A percentile compares a stretch with the other conserved stretches of the same genome.
Conservation (phyloP, 164 flowering plant genomes). For the Cinnamomum chago region DNA sequence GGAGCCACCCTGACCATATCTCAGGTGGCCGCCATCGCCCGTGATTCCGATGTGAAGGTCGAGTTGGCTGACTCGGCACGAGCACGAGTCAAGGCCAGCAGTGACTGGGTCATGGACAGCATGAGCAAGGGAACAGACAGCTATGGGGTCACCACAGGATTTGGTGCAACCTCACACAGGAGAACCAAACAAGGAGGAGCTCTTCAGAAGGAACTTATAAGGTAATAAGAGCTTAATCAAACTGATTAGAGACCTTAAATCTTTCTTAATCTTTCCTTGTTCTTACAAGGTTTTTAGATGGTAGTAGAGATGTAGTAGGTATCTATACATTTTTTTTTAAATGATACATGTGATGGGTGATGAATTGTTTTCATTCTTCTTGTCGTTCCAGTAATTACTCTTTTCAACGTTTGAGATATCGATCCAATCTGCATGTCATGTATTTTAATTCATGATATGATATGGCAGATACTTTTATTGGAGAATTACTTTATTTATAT, state of each 20-base stretch:
- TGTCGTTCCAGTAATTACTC: too few species aligned
- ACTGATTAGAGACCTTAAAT: background rate
- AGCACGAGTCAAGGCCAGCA: slow-evolving; percentile 4
- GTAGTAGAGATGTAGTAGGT: background rate
- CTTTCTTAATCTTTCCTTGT: background rate
- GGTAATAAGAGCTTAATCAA: background rate
- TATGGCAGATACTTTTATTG: too few species aligned
- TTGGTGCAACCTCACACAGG: slow-evolving; percentile 15
- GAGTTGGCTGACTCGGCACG: background rate
- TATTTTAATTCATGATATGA: too few species aligned
- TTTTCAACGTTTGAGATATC: too few species aligned
- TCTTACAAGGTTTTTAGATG: background rate
- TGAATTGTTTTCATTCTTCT: too few species aligned
- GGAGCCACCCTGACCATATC: slow-evolving; percentile 48
- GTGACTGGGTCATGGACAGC: slow-evolving; percentile 14
- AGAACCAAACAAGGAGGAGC: slow-evolving; percentile 10
- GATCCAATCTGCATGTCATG: too few species aligned
- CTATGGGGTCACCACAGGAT: slow-evolving; percentile 14
- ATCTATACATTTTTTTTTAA: too few species aligned
- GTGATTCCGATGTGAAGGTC: slow-evolving; percentile 7
- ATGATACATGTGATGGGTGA: too few species aligned
- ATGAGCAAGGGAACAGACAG: slow-evolving; percentile 5
- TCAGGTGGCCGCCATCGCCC: slow-evolving; percentile 57
- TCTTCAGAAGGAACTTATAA: slow-evolving; percentile 14
- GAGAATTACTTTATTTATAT: too few species aligned